Evolutionary conservation across 768 basidiomycete species (phyloP), one percentile per base, ranked within the genome.

Genomic region (Russula virescens): DNA sequence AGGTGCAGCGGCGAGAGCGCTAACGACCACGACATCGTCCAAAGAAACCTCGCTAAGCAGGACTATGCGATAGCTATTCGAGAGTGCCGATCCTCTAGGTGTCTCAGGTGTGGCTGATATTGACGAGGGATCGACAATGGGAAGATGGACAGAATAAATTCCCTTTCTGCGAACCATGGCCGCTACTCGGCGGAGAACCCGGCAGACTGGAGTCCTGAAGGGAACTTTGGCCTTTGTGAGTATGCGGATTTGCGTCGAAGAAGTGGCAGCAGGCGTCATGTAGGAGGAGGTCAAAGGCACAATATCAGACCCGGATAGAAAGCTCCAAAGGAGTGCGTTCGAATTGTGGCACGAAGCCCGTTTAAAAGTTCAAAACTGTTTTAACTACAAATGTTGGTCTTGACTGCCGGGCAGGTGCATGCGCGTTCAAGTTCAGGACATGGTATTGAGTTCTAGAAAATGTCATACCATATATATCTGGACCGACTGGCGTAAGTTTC

Each of bases 1-100:
- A 0, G 87, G 87, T 11, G 80, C 75, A 25, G 71, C 72, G 46
- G 79, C 75, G 14, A 89, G 76, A 7, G 86, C 78, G 0, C 84
- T 88, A 70, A 89, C 82, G 43, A 88, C 77, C 46, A 89, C 75
- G 9, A 81, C 83, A 66, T 84, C 80, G 55, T 80, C 79, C 2
- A 79, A 73, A 18, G 71, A 69, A 61, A 80, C 79, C 61, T 85
- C 82, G 60, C 82, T 81, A 69, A 88, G 85, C 14, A 89, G 73
- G 0, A 86, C 83, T 45, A 88, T 73, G 58, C 80, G 74, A 45
- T 69, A 40, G 57, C 34, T 53, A 38, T 61, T 52, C n/a, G 48
- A 46, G 7, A 16, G 53, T 1, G 52, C 10, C 19, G 18, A 28
- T 50, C 7, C 35, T 10, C 8, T 38, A 14, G 14, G n/a, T 61